Percentiles rank a stretch among this genome's conserved stretches.
phyloP scores from a whole-genome alignment of 805 yeast species.

The Lipomyces yamadae region DNA sequence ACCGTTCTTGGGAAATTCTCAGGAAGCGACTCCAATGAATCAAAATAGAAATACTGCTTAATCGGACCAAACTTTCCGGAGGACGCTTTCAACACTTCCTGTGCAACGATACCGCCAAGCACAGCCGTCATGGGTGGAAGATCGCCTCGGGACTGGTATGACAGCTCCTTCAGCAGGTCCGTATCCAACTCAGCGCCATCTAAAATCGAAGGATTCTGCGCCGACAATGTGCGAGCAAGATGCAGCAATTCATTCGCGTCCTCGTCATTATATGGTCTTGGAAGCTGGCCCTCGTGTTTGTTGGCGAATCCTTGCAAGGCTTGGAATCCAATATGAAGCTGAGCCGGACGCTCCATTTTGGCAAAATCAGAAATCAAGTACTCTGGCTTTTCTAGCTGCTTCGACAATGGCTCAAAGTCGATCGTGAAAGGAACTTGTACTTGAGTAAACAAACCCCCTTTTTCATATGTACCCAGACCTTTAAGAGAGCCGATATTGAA shows the following conservation, averaged over 20 bases:
- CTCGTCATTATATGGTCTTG: constrained; percentile 73
- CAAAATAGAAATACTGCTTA: constrained; percentile 90
- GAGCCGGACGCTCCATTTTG: constrained; percentile 89
- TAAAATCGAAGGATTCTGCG: constrained; percentile 62
- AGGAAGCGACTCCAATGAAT: constrained; percentile 90
- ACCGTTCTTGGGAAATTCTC: constrained; percentile 57
- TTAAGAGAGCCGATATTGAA: constrained; percentile 66
- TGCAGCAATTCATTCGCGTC: constrained; percentile 73
- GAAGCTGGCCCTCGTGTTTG: constrained; percentile 66
- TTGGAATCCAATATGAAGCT: constrained; percentile 88
- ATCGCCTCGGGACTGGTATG: constrained; percentile 90
- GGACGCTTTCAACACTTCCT: constrained; percentile 92
- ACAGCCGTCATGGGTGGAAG: constrained; percentile 88
- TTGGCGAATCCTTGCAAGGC: constrained; percentile 78
- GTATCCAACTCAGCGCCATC: constrained; percentile 62
- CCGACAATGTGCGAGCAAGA: constrained; percentile 62
- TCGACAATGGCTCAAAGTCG: constrained; percentile 64
- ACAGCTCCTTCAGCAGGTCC: constrained; percentile 67
- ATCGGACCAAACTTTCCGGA: constrained; percentile 95
- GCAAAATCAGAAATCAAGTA: constrained; percentile 84
- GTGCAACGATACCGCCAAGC: constrained; percentile 93
- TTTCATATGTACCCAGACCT: constrained; percentile 67
- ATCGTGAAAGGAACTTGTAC: constrained; percentile 79
- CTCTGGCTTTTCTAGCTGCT: constrained; percentile 79
- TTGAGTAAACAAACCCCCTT: constrained; percentile 91